Evolutionary conservation across 1,284 basidiomycete genomes (phyloP), one percentile per base, ranked within the genome.

Genomic region (Sanghuangporus sanghuang): DNA sequence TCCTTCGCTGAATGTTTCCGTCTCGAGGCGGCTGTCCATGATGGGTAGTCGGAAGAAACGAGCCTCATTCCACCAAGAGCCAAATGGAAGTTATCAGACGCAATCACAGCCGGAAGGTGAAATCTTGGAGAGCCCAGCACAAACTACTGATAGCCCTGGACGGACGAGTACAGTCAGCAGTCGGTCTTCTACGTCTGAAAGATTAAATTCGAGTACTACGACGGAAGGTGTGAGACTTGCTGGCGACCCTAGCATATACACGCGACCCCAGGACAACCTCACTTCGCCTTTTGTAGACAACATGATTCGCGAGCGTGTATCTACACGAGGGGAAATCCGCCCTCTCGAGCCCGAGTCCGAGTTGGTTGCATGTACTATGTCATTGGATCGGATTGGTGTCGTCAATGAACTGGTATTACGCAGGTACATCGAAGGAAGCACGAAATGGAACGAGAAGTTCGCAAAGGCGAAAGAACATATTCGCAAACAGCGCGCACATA

Each of bases 251-350:
- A 72, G 72, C 0, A 76, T 90, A 1, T 93, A 93, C 68, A 23
- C 16, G 40, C 35, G n/a, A 9, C 14, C 27, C 16, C 48, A 3
- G 40, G 49, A 42, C 50, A 23, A n/a, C 46, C 27, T 44, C 21
- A 50, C 53, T n/a, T 69, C 66, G 14, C 63, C 63, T 3, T 67
- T 73, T 66, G 70, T 71, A 60, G 76, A 79, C 62, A 76, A 80
- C 60, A 90, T 91, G 84, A 89, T 92, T 65, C 81, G 89, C n/a
- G 89, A 92, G 71, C 79, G 89, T 4, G 81, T 91, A 18, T 81
- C 82, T 6, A 79, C 81, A 1, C 74, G 76, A 2, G 89, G 89
- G 14, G 74, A 79, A 18, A 74, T 86, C 11, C 81, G 89, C 4
- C 78, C 84, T 0, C 76, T 92, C 36, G 88, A 90, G 71, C 77